These are phyloP conservation scores for Calonectria naviculata DNA, from an alignment of 2,329 filamentous ascomycete genomes.

Conservation along the genomic window DNA sequence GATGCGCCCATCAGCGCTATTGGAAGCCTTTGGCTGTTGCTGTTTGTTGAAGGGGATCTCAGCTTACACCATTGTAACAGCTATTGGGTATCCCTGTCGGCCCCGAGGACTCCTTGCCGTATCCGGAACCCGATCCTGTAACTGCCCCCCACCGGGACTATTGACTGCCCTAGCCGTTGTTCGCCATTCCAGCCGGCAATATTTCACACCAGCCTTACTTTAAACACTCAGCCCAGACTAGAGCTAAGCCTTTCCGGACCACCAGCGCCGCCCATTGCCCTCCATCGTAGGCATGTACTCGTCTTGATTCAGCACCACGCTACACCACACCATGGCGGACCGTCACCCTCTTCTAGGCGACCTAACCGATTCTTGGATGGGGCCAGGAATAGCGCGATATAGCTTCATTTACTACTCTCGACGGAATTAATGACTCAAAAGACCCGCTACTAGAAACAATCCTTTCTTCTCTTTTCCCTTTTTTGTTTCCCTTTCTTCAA, in stretches of 20 bases:
- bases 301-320: not conserved
- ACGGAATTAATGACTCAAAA: not conserved
- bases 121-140: not conserved
- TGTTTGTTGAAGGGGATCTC: no score
- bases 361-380: not conserved
- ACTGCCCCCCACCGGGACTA: not conserved
- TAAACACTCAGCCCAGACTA: not conserved
- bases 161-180: not conserved
- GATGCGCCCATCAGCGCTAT: not conserved
- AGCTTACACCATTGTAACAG: not conserved
- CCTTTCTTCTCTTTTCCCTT: constrained; percentile 16
- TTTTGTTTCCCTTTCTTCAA: constrained; percentile 29
- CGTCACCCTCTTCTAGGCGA: not conserved
- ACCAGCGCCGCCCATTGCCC: not conserved
- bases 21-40: not conserved
- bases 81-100: not conserved
- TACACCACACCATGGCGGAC: not conserved
- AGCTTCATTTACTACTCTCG: not conserved
- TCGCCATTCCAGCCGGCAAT: not conserved
- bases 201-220: not conserved
- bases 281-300: not conserved
- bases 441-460: constrained; percentile 13
- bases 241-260: not conserved
- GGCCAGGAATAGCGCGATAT: not conserved
- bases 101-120: not conserved